Evolutionary conservation across 352 stramenopile species (phyloP), one percentile per base, ranked within the genome.

Genomic region (Phytophthora tentaculata): DNA sequence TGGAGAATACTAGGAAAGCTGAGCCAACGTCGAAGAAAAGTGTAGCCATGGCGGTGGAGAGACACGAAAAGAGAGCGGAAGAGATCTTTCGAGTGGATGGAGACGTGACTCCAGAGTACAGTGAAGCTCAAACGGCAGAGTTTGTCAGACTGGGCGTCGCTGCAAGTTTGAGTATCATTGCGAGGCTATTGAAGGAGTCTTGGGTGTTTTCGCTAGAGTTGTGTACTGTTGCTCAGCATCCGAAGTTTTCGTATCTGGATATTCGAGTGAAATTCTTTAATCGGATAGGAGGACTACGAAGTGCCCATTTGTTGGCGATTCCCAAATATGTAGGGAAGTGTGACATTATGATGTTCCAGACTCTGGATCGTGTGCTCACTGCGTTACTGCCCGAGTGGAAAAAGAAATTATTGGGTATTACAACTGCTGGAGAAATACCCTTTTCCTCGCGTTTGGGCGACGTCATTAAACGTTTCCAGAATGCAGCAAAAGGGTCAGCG

Each of bases 131-230:
- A 19, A 65, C 63, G 16, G 52, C 68, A 14, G 67, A 64, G 41
- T 70, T 80, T 7, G 56, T 79, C 41, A 77, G 74, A 19, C 67
- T 89, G 17, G 74, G 60, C 9, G 58, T 76, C 3, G 55, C 76
- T 0, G 62, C 50, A 32, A 84, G 78, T 62, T 43, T 86, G 24
- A 69, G 68, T 35, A 62, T 73, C 23, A 45, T 86, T 14, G 54
- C 74, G n/a, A 41, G 56, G 26, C 52, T 86, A n/a, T 35, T 89
- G 19, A 24, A 67, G 12, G 51, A 67, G 9, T 69, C 70, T 10
- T 85, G 76, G 80, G 69, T 55, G 7, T 87, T 87, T 52, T 81
- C 76, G 0, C 32, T 89, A 37, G 69, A 71, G 17, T 16, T 82
- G 16, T 66, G 70, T 29, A 56, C 77, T 29, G 59, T 66, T 23